phyloP scores from a whole-genome alignment of 345 rosid species.

The Brassica carinata region DNA sequence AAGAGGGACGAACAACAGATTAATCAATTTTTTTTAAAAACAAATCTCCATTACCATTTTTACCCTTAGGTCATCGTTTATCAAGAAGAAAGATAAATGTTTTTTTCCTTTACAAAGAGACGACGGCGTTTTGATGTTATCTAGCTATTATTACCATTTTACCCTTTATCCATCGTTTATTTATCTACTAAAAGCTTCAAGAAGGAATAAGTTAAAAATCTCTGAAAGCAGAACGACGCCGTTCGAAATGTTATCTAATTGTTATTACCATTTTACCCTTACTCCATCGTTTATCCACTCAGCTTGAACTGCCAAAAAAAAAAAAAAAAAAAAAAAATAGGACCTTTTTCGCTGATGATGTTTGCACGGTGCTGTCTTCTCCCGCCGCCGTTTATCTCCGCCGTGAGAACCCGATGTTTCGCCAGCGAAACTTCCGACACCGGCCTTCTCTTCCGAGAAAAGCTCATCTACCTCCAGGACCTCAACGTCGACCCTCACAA shows the following conservation, averaged over 20 bases:
- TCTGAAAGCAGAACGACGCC: neutral
- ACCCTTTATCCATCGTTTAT: too few species aligned
- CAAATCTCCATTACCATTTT: too few species aligned
- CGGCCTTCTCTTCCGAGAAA: slow-evolving; percentile 73
- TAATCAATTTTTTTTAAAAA: too few species aligned
- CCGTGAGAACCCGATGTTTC: slow-evolving; percentile 22
- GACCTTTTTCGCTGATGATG: slow-evolving; percentile 15
- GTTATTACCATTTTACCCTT: neutral
- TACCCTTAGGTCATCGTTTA: too few species aligned
- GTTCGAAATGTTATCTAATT: neutral
- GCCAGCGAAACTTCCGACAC: slow-evolving; percentile 46
- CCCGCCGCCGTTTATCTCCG: slow-evolving; percentile 34
- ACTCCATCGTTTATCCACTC: slow-evolving; percentile 21
- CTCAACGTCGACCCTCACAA: slow-evolving; percentile 67
- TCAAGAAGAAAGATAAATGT: too few species aligned
- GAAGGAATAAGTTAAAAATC: neutral
- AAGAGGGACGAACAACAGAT: neutral
- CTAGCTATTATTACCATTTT: too few species aligned
- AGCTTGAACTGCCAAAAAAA: neutral
- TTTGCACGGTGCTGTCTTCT: slow-evolving; percentile 14
- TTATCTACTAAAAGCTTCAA: too few species aligned
- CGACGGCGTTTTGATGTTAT: too few species aligned
- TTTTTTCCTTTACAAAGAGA: too few species aligned
- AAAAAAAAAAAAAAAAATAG: neutral
- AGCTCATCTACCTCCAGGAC: slow-evolving; percentile 63